A percentile compares a stretch with the other conserved stretches of the same genome.
phyloP scores from a whole-genome alignment of 2,329 filamentous ascomycete genomes.

The Monilinia vaccinii-corymbosi region DNA sequence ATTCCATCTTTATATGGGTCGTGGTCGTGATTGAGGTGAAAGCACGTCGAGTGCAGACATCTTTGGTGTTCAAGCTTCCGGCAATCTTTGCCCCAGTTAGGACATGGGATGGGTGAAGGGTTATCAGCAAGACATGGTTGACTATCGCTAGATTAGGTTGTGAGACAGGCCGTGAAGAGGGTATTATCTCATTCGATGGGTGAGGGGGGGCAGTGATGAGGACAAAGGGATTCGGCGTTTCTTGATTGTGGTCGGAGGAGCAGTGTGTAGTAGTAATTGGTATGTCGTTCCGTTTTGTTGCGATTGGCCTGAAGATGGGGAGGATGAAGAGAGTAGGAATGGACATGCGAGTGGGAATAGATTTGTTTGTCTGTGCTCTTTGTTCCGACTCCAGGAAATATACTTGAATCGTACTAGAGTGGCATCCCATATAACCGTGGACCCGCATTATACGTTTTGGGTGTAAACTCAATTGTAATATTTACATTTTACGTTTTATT shows the following conservation, averaged over 20 bases:
- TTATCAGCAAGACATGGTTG: slow-evolving; percentile 1
- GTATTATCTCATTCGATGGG: neutral
- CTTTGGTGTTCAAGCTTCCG: slow-evolving; percentile 9
- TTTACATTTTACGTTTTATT: no score
- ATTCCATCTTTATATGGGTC: slow-evolving; percentile 27
- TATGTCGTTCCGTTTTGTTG: no score
- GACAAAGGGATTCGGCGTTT: neutral
- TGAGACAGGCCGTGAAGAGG: neutral
- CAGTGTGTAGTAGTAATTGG: neutral
- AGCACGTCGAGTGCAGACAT: slow-evolving; percentile 15
- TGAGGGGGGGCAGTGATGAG: slow-evolving; percentile 1
- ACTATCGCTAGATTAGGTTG: neutral
- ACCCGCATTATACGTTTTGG: no score
- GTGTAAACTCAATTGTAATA: no score
- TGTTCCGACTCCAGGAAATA: no score
- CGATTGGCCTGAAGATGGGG: neutral
- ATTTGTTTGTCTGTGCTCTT: neutral
- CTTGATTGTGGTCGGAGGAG: neutral
- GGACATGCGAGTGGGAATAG: neutral
- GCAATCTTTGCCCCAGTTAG: slow-evolving; percentile 6
- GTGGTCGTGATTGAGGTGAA: slow-evolving; percentile 7
- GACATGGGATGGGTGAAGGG: neutral
- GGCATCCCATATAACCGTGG: no score
- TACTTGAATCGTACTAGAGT: neutral
- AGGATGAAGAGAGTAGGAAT: neutral